These are phyloP conservation scores for Rhododendron vialii DNA, from an alignment of 148 eudicot species.

Conservation along the genomic window DNA sequence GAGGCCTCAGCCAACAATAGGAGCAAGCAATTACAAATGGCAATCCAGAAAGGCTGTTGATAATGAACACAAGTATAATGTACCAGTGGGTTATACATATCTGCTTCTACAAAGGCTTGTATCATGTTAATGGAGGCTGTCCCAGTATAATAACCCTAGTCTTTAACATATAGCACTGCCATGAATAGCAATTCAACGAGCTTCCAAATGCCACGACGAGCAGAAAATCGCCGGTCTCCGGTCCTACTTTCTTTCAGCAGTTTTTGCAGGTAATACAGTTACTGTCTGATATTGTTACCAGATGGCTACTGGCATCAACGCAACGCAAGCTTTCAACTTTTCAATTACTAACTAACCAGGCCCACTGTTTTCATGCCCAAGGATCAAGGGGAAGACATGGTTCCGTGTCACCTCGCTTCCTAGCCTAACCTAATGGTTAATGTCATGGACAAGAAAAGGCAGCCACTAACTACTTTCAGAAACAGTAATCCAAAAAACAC, in stretches of 20 bases:
- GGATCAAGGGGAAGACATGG: background rate
- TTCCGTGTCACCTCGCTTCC: background rate
- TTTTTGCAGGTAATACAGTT: background rate
- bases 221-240: background rate
- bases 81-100: background rate
- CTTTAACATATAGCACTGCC: background rate
- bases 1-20: background rate
- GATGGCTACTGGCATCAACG: background rate
- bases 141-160: background rate
- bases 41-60: background rate
- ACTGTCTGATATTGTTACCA: background rate
- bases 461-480: background rate
- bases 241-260: background rate
- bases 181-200: background rate
- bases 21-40: background rate
- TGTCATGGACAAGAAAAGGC: background rate
- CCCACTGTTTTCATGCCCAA: background rate
- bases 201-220: background rate
- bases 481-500: background rate
- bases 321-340: background rate
- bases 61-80: background rate
- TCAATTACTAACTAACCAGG: background rate
- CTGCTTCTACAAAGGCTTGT: background rate
- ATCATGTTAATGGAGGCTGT: background rate
- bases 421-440: background rate